Evolutionary conservation across 208 protist species (phyloP).

Genomic region (Wallacemonas collosoma): DNA sequence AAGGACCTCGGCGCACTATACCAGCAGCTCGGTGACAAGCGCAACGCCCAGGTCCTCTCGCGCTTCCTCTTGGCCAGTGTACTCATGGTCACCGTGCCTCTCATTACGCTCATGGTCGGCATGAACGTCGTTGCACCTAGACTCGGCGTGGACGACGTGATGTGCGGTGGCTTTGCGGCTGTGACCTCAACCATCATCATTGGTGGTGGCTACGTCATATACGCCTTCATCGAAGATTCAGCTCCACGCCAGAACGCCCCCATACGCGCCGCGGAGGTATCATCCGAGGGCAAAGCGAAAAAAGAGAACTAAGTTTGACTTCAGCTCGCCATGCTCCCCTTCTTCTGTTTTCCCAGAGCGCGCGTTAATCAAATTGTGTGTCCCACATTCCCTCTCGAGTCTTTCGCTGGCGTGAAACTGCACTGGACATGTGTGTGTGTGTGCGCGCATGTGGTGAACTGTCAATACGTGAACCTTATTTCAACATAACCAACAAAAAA

Average conservation of each 20-base stretch:
- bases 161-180: constrained; percentile 68
- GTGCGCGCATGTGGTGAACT: no score
- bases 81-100: constrained; percentile 72
- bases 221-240: constrained; percentile 60
- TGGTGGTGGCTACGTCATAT: constrained; percentile 59
- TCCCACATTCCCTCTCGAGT: no score
- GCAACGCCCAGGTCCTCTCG: constrained; percentile 42
- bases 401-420: no score
- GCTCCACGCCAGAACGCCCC: no score
- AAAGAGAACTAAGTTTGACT: constrained; percentile 31
- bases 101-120: constrained; percentile 61
- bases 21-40: constrained; percentile 28
- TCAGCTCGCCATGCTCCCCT: no score
- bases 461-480: no score
- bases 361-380: no score
- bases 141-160: constrained; percentile 38
- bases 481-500: no score
- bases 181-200: constrained; percentile 50
- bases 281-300: constrained; percentile 19
- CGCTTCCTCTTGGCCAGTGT: constrained; percentile 58
- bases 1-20: constrained; percentile 43
- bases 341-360: no score
- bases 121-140: constrained; percentile 59
- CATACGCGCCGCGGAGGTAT: no score
- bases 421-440: no score